Evolutionary conservation across 1,284 basidiomycete species (phyloP), one percentile per base, ranked within the genome.

Genomic region (Mycena citricolor): DNA sequence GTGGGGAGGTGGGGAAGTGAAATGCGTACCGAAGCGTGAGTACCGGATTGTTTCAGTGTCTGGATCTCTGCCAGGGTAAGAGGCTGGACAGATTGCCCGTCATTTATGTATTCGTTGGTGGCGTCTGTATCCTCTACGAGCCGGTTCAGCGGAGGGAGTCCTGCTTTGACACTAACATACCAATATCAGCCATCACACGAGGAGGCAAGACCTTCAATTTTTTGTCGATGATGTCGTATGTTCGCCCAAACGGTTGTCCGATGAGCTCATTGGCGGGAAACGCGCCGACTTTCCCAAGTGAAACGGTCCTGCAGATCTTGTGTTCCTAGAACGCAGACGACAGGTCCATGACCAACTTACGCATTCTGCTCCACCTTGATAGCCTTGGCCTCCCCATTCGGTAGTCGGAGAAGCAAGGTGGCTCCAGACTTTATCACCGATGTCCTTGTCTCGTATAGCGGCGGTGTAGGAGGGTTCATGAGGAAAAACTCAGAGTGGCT

Each of bases 51-150:
- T 59, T 91, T 91, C 49, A 97, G 66, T 5, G 77, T 72, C 57
- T 87, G 79, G 32, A 95, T 94, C 62, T 95, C 92, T 39, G 81
- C 78, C 26, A 81, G 65, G 0, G 88, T 89, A 50, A 94, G 61
- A 23, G 89, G 84, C 55, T 92, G 88, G 3, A 90, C 79, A 56
- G 78, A 76, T 59, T 85, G 73, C 19, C 83, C 86, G 53, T 91
- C 90, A 49, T 86, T 86, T 14, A 94, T 94, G 1, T 90, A 73
- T 59, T 94, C 89, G 57, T 94, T 94, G 4, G 86, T 94, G 0
- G 90, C 90, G 46, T 89, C 86, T 5, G 90, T 93, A 57, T 93
- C 90, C 81, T 90, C 90, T 93, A 14, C 26, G 16, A 24, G 17
- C 49, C 22, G 32, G 29, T 49, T 32, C n/a, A 54, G 42, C 21